These are phyloP conservation scores for Fusarium buharicum DNA, from an alignment of 2,329 filamentous ascomycete species.

Conservation along the genomic window DNA sequence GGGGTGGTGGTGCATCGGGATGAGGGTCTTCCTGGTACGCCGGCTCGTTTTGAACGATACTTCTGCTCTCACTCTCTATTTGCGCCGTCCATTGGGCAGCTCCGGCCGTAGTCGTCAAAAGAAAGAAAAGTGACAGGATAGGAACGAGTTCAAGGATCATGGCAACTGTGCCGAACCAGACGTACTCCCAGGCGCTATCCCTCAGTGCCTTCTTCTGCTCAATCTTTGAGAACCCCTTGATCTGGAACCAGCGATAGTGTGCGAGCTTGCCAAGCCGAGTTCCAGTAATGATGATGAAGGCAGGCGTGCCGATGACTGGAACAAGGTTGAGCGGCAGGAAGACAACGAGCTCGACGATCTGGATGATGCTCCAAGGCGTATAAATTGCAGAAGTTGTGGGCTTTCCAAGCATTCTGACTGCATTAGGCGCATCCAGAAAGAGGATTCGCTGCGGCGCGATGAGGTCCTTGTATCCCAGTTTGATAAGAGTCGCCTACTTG, in stretches of 20 bases:
- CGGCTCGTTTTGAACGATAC: conserved; percentile 21
- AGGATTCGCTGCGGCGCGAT: conserved; percentile 73
- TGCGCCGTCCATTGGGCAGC: conserved; percentile 87
- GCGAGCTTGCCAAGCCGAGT: conserved; percentile 88
- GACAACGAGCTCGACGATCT: conserved; percentile 85
- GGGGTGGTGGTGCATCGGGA: conserved; percentile 42
- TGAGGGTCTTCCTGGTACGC: conserved; percentile 26
- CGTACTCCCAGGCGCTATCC: conserved; percentile 80
- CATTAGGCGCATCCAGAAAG: conserved; percentile 73
- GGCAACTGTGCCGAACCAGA: conserved; percentile 91
- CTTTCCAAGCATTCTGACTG: conserved; percentile 84
- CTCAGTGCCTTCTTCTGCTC: conserved; percentile 77
- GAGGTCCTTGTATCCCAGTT: conserved; percentile 75
- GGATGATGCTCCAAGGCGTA: conserved; percentile 88
- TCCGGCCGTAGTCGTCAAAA: conserved; percentile 86
- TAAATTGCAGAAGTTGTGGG: conserved; percentile 81
- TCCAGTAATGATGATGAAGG: conserved; percentile 90
- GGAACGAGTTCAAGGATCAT: conserved; percentile 89
- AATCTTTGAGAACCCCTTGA: conserved; percentile 78
- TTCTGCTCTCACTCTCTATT: conserved; percentile 70
- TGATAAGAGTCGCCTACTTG: conserved; percentile 75
- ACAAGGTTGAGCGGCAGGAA: conserved; percentile 88
- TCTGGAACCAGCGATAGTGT: conserved; percentile 89
- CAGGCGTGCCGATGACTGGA: conserved; percentile 81
- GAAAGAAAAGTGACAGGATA: conserved; percentile 90